These are phyloP conservation scores for Trametes cubensis DNA, from an alignment of 768 basidiomycete species.

Conservation along the genomic window DNA sequence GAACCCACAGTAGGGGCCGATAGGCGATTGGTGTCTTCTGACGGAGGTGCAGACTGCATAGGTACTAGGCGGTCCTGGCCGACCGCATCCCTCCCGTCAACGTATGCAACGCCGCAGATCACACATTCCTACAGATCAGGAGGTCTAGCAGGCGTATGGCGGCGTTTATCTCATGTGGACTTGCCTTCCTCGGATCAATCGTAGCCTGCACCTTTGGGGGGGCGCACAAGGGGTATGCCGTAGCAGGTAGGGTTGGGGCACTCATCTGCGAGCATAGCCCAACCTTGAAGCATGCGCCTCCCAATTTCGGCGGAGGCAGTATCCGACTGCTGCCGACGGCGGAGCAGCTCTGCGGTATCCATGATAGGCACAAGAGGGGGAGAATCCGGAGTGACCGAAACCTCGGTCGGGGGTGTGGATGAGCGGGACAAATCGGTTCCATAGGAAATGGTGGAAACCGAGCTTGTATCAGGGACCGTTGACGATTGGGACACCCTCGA, in stretches of 20 bases:
- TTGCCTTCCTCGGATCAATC: slow-evolving; percentile 69
- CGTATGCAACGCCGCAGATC: slow-evolving; percentile 66
- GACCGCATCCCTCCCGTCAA: slow-evolving; percentile 52
- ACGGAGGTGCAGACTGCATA: slow-evolving; percentile 3
- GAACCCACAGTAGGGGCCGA: not conserved
- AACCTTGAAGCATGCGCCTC: slow-evolving; percentile 74
- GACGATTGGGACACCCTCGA: not conserved
- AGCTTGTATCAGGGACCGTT: not conserved
- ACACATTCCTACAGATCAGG: slow-evolving; percentile 71
- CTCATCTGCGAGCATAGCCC: slow-evolving; percentile 90
- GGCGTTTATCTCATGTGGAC: slow-evolving; percentile 20
- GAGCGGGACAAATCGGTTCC: slow-evolving; percentile 53
- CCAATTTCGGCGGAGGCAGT: slow-evolving; percentile 79
- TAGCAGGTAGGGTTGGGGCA: slow-evolving; percentile 71
- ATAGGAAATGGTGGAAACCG: slow-evolving; percentile 41
- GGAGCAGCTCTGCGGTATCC: slow-evolving; percentile 65
- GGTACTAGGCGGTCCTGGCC: slow-evolving; percentile 45
- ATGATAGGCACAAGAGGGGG: slow-evolving; percentile 64
- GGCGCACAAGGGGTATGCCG: slow-evolving; percentile 83
- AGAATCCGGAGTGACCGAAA: slow-evolving; percentile 62
- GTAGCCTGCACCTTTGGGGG: slow-evolving; percentile 63
- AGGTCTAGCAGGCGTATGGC: not conserved
- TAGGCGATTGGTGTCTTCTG: slow-evolving; percentile 4
- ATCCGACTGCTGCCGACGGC: slow-evolving; percentile 81
- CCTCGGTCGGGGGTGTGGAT: slow-evolving; percentile 80